Evolutionary conservation across 2,329 filamentous ascomycete species (phyloP), one percentile per base, ranked within the genome.

Genomic region (Ophiosphaerella korrae): DNA sequence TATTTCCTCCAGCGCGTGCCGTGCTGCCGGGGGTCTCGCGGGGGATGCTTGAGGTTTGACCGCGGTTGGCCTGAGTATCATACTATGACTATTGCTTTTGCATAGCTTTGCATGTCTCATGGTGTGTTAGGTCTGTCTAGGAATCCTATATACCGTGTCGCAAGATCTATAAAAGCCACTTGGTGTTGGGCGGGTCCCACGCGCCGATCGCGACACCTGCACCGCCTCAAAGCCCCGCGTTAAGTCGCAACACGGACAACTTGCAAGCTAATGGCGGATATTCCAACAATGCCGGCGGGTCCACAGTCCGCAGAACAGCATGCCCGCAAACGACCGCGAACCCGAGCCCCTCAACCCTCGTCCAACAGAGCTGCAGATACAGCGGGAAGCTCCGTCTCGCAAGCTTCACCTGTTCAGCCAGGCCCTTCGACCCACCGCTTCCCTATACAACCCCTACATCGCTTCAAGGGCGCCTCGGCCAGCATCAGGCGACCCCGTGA

Each of bases 401-500:
- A 36, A 21, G 23, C 32, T 5, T 18, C 42, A 13, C 24, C 46
- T 24, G 14, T 40, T 12, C 29, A 14, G n/a, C 2, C 48, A 12
- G 31, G 21, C 3, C 7, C 21, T 0, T 40, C 45, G n/a, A 49
- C 57, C 8, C 46, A 63, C 7, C 58, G 56, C 26, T 72, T 72
- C 52, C 52, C 59, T 4, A 63, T 72, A 34, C 64, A 72, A 32
- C 68, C 68, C 1, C 53, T 72, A n/a, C 45, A 64, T 14, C 70
- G 67, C 42, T 73, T 73, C 37, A 64, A 66, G 35, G 67, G 68
- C 34, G 57, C 66, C 14, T 70, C 68, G 5, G 66, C 69, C 9
- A 68, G 60, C 52, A 71, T 73, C 36, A 69, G 70, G 45, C 65
- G 68, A 23, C 70, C 66, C 6, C 58, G 93, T 88, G 94, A 99